Evolutionary conservation across 495 filamentous ascomycete species (phyloP), one percentile per base, ranked within the genome.

Genomic region (Bathelium albidoporum): DNA sequence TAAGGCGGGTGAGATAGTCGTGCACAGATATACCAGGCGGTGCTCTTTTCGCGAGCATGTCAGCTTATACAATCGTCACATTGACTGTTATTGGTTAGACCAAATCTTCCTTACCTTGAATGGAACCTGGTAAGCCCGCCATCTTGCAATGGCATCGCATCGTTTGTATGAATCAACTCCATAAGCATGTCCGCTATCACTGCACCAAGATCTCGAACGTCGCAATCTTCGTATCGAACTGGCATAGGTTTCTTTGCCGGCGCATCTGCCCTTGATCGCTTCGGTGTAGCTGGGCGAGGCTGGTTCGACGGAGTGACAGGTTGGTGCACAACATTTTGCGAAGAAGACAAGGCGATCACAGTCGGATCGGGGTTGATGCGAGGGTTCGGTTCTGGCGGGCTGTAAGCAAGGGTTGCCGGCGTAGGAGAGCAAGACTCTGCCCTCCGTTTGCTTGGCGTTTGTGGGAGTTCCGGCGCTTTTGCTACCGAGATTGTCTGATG

Each of bases 151-250:
- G 91, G 91, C 63, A 96, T 87, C 49, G 82, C 83, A 74, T 98
- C 94, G 71, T 98, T 98, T 60, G 90, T 88, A 62, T 88, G 85
- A 68, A 98, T 91, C 22, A 98, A 80, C 75, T 98, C 94, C 73
- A 90, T 84, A 22, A 98, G 81, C 94, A 98, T 97, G 72, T 93
- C 91, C 59, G 91, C 85, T 64, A 98, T 95, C 66, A 97, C 79
- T 34, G 89, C 80, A 7, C 95, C 94, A 67, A 98, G 79, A 74
- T 96, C 90, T 67, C 88, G 85, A 20, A 88, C 82, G 59, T 89
- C 81, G 67, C 89, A 92, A 28, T 80, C 74, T 68, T 94, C 89
- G 74, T 98, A 98, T 68, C 80, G 75, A 36, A 76, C 70, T 5
- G 94, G 91, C 73, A 98, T 78, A 28, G 85, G 62, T 74, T 91